Percentiles rank a stretch among this genome's conserved stretches.
Evolutionary conservation across 148 eudicot species (phyloP).

Genomic region (Nyssa sinensis): DNA sequence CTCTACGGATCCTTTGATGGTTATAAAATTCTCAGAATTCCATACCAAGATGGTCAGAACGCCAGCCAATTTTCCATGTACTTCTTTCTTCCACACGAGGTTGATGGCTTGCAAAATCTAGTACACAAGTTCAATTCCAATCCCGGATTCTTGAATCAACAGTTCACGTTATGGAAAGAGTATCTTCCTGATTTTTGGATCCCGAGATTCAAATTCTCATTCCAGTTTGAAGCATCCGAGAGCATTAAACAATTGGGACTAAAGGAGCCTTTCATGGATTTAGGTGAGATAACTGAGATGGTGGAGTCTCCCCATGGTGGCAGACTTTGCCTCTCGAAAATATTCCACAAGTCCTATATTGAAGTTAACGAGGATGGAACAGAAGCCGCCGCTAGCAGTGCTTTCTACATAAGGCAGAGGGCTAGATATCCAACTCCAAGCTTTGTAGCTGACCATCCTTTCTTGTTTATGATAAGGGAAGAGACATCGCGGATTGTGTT

Average conservation of each 20-base stretch:
- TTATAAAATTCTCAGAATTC: constrained; percentile 2
- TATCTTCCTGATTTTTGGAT: neutral
- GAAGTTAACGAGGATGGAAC: constrained; percentile 15
- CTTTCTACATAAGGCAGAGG: neutral
- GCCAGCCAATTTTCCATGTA: constrained; percentile 10
- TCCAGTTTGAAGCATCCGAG: constrained; percentile 15
- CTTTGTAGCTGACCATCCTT: constrained; percentile 15
- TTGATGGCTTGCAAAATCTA: constrained; percentile 7
- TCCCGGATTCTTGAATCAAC: constrained; percentile 13
- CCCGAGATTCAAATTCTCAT: constrained; percentile 11
- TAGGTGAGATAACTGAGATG: constrained; percentile 4
- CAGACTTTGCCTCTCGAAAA: neutral
- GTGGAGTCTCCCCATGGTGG: neutral
- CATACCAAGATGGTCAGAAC: constrained; percentile 5
- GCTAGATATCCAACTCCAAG: neutral
- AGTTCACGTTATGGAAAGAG: constrained; percentile 2
- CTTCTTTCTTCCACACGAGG: constrained; percentile 12
- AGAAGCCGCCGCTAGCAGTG: constrained; percentile 1
- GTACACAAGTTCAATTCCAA: constrained; percentile 3
- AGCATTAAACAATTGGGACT: constrained; percentile 16
- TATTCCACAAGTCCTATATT: constrained; percentile 8
- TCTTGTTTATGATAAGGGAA: constrained; percentile 12
- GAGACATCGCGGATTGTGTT: constrained; percentile 6
- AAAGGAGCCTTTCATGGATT: constrained; percentile 4
- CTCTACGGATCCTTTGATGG: constrained; percentile 1